A percentile compares a stretch with the other conserved stretches of the same genome.
phyloP scores from a whole-genome alignment of 768 basidiomycete species.

The Termitomyces sp. region DNA sequence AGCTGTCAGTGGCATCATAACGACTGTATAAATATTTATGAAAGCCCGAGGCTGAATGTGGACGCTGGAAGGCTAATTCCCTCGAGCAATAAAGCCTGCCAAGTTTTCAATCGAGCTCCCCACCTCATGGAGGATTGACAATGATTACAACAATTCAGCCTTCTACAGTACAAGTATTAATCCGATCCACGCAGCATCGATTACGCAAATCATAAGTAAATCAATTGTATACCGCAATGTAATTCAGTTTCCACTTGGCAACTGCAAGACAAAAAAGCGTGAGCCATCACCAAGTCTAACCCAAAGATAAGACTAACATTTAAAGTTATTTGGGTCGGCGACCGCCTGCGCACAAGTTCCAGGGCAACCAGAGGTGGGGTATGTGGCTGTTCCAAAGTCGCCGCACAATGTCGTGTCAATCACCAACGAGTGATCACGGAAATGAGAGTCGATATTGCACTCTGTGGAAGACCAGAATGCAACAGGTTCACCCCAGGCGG shows the following conservation, averaged over 20 bases:
- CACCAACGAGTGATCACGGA: constrained; percentile 47
- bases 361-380: constrained; percentile 25
- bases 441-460: constrained; percentile 47
- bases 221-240: constrained; percentile 16
- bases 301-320: constrained; percentile 18
- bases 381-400: constrained; percentile 37
- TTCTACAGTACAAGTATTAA: neutral
- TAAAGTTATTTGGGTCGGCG: constrained; percentile 52
- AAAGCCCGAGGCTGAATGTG: no score
- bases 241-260: constrained; percentile 55
- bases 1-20: neutral
- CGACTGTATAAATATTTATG: no score
- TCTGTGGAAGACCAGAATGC: constrained; percentile 37
- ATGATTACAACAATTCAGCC: neutral
- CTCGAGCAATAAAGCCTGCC: neutral
- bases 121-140: neutral
- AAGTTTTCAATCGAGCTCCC: neutral
- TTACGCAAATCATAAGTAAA: neutral
- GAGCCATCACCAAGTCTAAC: neutral
- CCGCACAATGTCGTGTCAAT: constrained; percentile 45
- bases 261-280: constrained; percentile 24
- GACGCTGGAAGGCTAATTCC: no score
- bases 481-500: constrained; percentile 45
- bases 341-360: constrained; percentile 45
- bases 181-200: neutral